Base-by-base conservation (phyloP, 345 rosid genomes). In the Excoecaria agallocha region DNA sequence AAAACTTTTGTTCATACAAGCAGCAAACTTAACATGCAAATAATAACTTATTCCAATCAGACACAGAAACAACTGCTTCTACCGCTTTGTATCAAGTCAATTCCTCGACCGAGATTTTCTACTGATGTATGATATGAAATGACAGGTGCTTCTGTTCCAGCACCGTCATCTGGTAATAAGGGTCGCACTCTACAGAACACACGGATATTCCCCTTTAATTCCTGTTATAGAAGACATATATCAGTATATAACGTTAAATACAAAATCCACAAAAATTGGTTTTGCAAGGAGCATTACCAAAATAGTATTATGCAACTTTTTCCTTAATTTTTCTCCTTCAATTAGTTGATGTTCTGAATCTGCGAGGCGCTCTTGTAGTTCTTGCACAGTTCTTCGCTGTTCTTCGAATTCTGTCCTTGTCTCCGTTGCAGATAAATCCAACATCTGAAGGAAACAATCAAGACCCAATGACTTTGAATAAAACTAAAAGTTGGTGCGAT, bases 141-240 rank as follows among this genome's bases (percentile, higher is more conserved):
- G 1, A 88, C 88, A 6, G 83, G 68, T 5, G 82, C 79, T 59
- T 91, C 98, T 20, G 80, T 57, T 38, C 85, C 88, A 52, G 58
- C 85, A 69, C 90, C 86, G 73, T 95, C 98, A 74, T 93, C 96
- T 2, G 93, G 92, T 75, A 90, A 80, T 69, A 85, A 52, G 56
- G 98, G 99, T 5, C 99, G 96, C 48, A 95, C 98, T 70, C 99
- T 86, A 68, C 98, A 95, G 73, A 95, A 95, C 0, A 95, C 99
- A 8, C 99, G 89, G 58, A 95, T 95, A 62, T 94, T 94, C n/a
- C 98, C 98, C 87, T 94, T 94, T 9, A 94, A 78, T 86, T 94
- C 98, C 98, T 94, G 78, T 13, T 43, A 71, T 30, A 69, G 45
- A 38, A 60, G 39, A 67, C 16, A 17, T 7, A 56, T 24, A 46